These are phyloP conservation scores for Jimgerdemannia flammicorona DNA, from an alignment of 192 early-diverging fungal species.

Conservation along the genomic window DNA sequence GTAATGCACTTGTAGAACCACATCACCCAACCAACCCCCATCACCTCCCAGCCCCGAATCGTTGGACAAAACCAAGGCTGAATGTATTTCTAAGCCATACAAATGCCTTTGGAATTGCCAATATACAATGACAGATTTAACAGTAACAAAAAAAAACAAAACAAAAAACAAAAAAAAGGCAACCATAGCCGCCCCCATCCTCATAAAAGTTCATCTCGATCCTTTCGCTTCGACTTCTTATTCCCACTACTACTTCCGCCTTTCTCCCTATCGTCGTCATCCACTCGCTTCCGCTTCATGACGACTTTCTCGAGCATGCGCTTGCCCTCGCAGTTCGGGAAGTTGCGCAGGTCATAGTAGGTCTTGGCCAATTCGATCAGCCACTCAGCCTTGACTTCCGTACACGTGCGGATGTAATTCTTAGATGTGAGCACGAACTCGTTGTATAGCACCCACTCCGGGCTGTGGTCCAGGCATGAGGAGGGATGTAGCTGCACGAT, in stretches of 20 bases:
- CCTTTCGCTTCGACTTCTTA: neutral
- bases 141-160: too few species aligned
- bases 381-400: slow-evolving; percentile 87
- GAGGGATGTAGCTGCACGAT: slow-evolving; percentile 92
- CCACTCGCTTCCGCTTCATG: slow-evolving; percentile 41
- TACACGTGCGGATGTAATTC: slow-evolving; percentile 94
- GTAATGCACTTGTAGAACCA: too few species aligned
- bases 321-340: slow-evolving; percentile 91
- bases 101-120: too few species aligned
- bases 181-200: too few species aligned
- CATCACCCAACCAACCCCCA: too few species aligned
- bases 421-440: slow-evolving; percentile 97
- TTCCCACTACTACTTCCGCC: slow-evolving; percentile 30
- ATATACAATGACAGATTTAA: too few species aligned
- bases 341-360: slow-evolving; percentile 89
- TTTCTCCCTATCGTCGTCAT: slow-evolving; percentile 39
- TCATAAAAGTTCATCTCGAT: too few species aligned
- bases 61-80: too few species aligned
- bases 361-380: slow-evolving; percentile 77
- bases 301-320: slow-evolving; percentile 73
- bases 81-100: too few species aligned
- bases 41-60: too few species aligned
- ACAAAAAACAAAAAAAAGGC: too few species aligned
- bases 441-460: slow-evolving; percentile 99
- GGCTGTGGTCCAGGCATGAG: slow-evolving; percentile 79